Evolutionary conservation across 2,329 filamentous ascomycete species (phyloP).

Genomic region (Calonectria crousiana): DNA sequence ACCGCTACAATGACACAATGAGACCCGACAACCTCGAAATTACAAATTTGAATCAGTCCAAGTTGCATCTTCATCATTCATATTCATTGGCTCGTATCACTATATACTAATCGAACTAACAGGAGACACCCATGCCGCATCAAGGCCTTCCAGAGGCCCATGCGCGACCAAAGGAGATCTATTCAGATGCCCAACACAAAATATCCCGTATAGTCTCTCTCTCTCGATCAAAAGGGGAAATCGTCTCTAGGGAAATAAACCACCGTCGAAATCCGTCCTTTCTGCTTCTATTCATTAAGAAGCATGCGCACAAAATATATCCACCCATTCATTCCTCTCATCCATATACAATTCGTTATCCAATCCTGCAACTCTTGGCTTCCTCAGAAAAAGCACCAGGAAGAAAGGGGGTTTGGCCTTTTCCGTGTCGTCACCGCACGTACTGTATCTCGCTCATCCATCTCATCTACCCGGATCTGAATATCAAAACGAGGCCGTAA

Average conservation of each 20-base stretch:
- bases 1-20: neutral
- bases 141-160: slow-evolving; percentile 2
- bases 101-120: slow-evolving; percentile 1
- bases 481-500: slow-evolving; percentile 4
- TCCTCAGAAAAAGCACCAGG: neutral
- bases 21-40: neutral
- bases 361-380: neutral
- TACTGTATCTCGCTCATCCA: slow-evolving; percentile 2
- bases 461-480: neutral
- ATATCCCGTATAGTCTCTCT: neutral
- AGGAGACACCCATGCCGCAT: neutral
- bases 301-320: neutral
- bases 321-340: neutral
- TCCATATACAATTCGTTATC: neutral
- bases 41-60: neutral
- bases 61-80: neutral
- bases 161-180: neutral
- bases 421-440: slow-evolving; percentile 13
- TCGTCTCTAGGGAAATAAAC: slow-evolving; percentile 4
- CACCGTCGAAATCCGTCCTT: neutral
- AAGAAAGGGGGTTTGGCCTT: neutral
- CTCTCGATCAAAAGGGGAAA: neutral
- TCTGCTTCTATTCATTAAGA: neutral
- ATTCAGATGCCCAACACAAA: neutral
- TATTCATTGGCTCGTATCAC: slow-evolving; percentile 6